Evolutionary conservation across 2,329 filamentous ascomycete genomes (phyloP), one percentile per base, ranked within the genome.

Genomic region (Venturia effusa): DNA sequence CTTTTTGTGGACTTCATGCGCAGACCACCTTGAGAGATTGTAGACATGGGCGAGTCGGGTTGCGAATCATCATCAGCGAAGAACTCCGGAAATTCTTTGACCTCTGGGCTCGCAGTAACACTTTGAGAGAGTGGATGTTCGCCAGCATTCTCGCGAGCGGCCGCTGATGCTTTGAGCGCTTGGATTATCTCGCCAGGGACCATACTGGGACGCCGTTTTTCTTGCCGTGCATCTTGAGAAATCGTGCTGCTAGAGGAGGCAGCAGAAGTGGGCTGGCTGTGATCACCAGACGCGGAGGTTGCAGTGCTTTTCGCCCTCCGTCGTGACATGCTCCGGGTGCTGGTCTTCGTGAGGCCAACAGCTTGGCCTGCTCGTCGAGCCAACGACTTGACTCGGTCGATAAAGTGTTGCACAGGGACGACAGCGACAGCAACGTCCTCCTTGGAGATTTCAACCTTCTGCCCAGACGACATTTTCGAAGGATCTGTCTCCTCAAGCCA

Each of bases 401-500:
- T 81, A n/a, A 57, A 51, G 67, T 97, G 86, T 19, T 88, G 92
- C 61, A 97, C 85, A 41, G 92, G 92, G 19, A 96, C 88, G 64
- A 99, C 94, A 64, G 94, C 94, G 64, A 86, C 85, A 57, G 91
- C 92, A 70, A 99, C 86, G 75, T 99, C 94, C 71, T 96, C 87
- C 68, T 90, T 91, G 65, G 96, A 92, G 59, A 97, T 90, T 73
- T 97, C 88, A 70, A 99, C 97, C 75, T 86, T 91, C 72, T 88
- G 87, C 68, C 91, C 92, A 64, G 89, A 85, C 39, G 86, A 88
- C 66, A 88, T 88, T 41, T 87, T 84, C 43, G 85, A 87, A 1
- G 92, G 92, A 70, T 97, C 93, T 0, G 92, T 96, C 67, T 96
- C 91, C 69, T 96, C 91, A n/a, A 97, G 84, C 94, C 94, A 99